A percentile compares a stretch with the other conserved stretches of the same genome.
These are phyloP conservation scores for Pisolithus thermaeus DNA, from an alignment of 1,284 basidiomycete species.

Conservation along the genomic window DNA sequence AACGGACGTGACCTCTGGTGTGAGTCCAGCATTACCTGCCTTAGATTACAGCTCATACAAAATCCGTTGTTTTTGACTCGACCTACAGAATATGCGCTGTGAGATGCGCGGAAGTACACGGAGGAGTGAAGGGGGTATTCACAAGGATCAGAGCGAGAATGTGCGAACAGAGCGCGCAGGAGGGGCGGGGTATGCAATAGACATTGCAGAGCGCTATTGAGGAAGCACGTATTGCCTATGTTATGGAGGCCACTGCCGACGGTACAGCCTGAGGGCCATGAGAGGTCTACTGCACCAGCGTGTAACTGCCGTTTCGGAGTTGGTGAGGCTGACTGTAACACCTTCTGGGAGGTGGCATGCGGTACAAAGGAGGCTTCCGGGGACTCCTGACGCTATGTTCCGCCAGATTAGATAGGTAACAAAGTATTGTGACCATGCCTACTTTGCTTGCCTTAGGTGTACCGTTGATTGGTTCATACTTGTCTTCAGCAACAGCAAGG, in stretches of 20 bases:
- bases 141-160: slow-evolving; percentile 49
- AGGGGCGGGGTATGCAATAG: slow-evolving; percentile 92
- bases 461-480: slow-evolving; percentile 73
- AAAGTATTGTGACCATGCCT: slow-evolving; percentile 1
- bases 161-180: slow-evolving; percentile 60
- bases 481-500: slow-evolving; percentile 61
- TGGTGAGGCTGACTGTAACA: slow-evolving; percentile 14
- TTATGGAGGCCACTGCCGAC: slow-evolving; percentile 76
- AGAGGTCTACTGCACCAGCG: slow-evolving; percentile 46
- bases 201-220: slow-evolving; percentile 94
- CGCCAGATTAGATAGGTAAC: background rate
- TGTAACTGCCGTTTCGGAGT: slow-evolving; percentile 35
- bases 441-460: slow-evolving; percentile 39
- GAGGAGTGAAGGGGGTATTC: slow-evolving; percentile 19
- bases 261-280: slow-evolving; percentile 42
- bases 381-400: slow-evolving; percentile 16
- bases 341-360: slow-evolving; percentile 16
- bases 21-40: slow-evolving; percentile 47
- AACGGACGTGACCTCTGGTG: slow-evolving; percentile 44
- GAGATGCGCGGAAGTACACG: slow-evolving; percentile 4
- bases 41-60: slow-evolving; percentile 76
- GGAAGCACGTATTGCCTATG: slow-evolving; percentile 95
- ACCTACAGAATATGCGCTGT: slow-evolving; percentile 36
- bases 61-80: slow-evolving; percentile 45
- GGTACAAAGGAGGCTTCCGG: slow-evolving; percentile 16